Conservation (phyloP, 148 eudicot genomes). For the Arctostaphylos glauca region DNA sequence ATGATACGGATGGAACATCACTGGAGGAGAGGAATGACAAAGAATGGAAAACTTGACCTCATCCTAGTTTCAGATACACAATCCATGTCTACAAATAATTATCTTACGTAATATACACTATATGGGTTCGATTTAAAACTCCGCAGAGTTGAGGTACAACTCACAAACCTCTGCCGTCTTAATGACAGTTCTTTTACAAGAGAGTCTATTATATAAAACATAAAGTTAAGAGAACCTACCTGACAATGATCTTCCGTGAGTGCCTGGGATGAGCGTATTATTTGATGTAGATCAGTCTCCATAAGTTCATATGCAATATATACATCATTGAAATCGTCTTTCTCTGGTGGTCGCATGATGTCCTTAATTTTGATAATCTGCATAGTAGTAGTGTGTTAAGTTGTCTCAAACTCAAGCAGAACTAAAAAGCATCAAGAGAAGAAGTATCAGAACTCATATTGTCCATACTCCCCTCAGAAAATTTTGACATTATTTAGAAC, state of each 20-base stretch:
- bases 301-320: slow-evolving; percentile 36
- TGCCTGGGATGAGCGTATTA: slow-evolving; percentile 76
- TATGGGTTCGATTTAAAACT: background rate
- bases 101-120: background rate
- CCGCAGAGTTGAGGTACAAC: background rate
- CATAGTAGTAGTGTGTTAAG: background rate
- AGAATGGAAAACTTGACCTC: background rate
- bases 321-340: slow-evolving; percentile 41
- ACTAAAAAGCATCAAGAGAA: slow-evolving; percentile 52
- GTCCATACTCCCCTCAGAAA: background rate
- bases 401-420: background rate
- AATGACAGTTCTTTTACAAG: background rate
- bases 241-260: slow-evolving; percentile 93
- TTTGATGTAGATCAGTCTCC: slow-evolving; percentile 89
- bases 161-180: background rate
- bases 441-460: background rate
- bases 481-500: background rate
- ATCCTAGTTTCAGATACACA: background rate
- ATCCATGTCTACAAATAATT: background rate
- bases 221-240: slow-evolving; percentile 33
- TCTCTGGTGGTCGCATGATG: slow-evolving; percentile 47
- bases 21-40: background rate
- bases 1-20: background rate
- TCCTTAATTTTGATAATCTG: slow-evolving; percentile 59
- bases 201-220: background rate